Base-by-base conservation (phyloP, 2,329 filamentous ascomycete species). In the Purpureocillium takamizusanense region DNA sequence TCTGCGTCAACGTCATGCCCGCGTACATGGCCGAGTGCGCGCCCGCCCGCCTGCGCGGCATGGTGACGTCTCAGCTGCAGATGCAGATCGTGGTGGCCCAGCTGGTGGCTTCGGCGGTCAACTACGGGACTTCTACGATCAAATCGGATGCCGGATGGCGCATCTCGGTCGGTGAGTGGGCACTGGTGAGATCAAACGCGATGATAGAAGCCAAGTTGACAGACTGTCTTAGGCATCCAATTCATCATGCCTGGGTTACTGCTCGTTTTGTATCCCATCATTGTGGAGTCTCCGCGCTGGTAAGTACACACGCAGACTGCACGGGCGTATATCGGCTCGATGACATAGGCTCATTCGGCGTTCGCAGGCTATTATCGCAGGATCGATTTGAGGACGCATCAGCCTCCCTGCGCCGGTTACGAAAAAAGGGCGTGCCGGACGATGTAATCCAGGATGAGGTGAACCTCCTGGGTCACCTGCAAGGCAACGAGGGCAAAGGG, bases 281-380 rank as follows among this genome's bases (percentile, higher is more conserved):
- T 66, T 4, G 66, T 66, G 0, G 68, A 71, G 46, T 65, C 61
- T 2, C 67, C 67, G 1, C 66, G 67, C 40, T 70, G 62, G 41
- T 43, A 36, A 15, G 18, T 18, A 4, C 12, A 9, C 28, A n/a
- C n/a, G n/a, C n/a, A n/a, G n/a, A n/a, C n/a, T n/a, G n/a, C n/a
- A n/a, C n/a, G n/a, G n/a, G n/a, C n/a, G n/a, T n/a, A n/a, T n/a
- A n/a, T n/a, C n/a, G n/a, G n/a, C n/a, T n/a, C n/a, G n/a, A n/a
- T n/a, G n/a, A n/a, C n/a, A n/a, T n/a, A n/a, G n/a, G 21, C 21
- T 25, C 21, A 25, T 25, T 25, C 5, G 5, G 21, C 10, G 6
- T 25, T 25, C 21, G 10, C 21, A 25, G 21, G 21, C 21, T 25
- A 5, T 10, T 25, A 5, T 25, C 21, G 10, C 21, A 25, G 10